These are phyloP conservation scores for Cercospora citrullina DNA, from an alignment of 2,329 filamentous ascomycete genomes.

Conservation along the genomic window DNA sequence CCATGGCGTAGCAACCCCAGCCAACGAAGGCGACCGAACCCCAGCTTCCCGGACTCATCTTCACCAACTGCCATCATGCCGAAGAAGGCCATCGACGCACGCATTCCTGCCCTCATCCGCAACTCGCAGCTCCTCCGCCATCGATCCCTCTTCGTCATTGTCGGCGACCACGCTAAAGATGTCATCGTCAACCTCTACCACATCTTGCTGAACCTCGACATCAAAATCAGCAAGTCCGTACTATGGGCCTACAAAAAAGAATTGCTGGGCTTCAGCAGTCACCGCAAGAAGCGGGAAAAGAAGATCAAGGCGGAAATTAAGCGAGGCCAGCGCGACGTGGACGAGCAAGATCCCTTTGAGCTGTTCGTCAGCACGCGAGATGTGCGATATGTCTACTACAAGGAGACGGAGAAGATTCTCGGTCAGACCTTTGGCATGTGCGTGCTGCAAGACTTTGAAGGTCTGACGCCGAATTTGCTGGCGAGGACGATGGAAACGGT, in stretches of 20 bases:
- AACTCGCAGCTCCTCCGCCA: conserved; percentile 96
- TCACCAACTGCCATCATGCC: conserved; percentile 48
- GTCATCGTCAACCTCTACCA: conserved; percentile 94
- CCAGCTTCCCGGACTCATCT: neutral
- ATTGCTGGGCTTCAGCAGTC: conserved; percentile 88
- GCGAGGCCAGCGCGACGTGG: conserved; percentile 86
- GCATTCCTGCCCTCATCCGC: conserved; percentile 84
- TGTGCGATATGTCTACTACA: conserved; percentile 99
- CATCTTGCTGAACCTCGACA: conserved; percentile 84
- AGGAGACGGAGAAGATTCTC: conserved; percentile 97
- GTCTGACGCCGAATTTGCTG: conserved; percentile 92
- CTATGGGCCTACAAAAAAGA: conserved; percentile 99
- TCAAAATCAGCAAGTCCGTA: conserved; percentile 94
- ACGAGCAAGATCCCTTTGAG: conserved; percentile 93
- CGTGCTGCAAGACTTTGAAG: conserved; percentile 97
- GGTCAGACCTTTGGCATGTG: conserved; percentile 99
- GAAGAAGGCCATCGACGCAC: conserved; percentile 69
- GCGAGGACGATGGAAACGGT: conserved; percentile 96
- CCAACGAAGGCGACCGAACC: conserved; percentile 5
- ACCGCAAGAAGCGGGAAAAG: conserved; percentile 95
- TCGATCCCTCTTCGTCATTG: conserved; percentile 94
- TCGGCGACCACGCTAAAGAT: conserved; percentile 92
- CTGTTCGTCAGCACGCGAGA: conserved; percentile 94
- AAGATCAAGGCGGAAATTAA: conserved; percentile 99
- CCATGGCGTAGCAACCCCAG: neutral